phyloP scores from a whole-genome alignment of 306 rosid species.

The Hippophae tibetana region DNA sequence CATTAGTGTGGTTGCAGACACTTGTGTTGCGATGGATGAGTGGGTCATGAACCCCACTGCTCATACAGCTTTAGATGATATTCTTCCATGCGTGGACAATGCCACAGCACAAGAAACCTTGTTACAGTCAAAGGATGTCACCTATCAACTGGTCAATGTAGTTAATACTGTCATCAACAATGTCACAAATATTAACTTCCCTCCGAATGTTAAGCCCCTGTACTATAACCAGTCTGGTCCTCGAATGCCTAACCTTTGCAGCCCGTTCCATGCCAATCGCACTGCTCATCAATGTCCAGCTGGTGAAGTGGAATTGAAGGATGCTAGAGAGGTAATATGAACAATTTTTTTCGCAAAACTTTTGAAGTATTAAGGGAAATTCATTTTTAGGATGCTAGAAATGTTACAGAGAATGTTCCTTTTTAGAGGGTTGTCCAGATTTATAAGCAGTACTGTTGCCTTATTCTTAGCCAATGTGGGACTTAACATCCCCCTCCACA shows the following conservation, averaged over 20 bases:
- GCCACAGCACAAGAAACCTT: conserved; percentile 39
- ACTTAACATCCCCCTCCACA: too few species aligned
- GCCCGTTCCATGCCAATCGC: conserved; percentile 35
- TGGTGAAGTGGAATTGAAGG: conserved; percentile 37
- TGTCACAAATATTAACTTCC: conserved; percentile 21
- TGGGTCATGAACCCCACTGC: conserved; percentile 63
- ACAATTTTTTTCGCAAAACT: conserved; percentile 2
- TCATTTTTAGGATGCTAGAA: background rate
- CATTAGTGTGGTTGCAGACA: conserved; percentile 54
- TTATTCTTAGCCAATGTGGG: too few species aligned
- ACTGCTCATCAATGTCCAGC: conserved; percentile 28
- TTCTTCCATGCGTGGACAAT: conserved; percentile 70
- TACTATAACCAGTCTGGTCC: conserved; percentile 65
- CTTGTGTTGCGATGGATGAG: conserved; percentile 80
- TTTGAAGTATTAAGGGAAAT: background rate
- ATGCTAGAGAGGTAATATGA: conserved; percentile 36
- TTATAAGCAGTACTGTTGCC: too few species aligned
- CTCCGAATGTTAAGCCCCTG: conserved; percentile 21
- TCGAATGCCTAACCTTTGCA: conserved; percentile 52
- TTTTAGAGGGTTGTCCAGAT: too few species aligned
- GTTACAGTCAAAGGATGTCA: conserved; percentile 32
- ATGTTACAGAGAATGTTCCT: background rate
- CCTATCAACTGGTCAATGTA: conserved; percentile 18
- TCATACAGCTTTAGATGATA: conserved; percentile 71
- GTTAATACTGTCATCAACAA: conserved; percentile 29